These are phyloP conservation scores for Hericium rajendrae DNA, from an alignment of 768 basidiomycete genomes.

Conservation along the genomic window DNA sequence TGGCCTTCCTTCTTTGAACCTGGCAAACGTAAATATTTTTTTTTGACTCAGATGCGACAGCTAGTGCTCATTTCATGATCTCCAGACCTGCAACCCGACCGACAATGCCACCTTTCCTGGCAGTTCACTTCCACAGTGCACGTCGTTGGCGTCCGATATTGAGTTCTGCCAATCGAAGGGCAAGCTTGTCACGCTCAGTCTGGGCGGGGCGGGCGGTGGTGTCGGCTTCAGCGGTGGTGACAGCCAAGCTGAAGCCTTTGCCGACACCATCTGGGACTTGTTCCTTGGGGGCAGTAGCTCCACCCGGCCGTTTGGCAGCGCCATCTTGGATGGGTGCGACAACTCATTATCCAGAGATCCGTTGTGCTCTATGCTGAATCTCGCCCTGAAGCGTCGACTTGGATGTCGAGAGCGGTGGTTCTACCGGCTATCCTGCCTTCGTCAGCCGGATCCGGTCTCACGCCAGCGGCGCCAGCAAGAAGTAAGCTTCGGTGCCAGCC, in stretches of 20 bases:
- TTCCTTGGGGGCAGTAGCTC: conserved; percentile 37
- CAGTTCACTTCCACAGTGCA: conserved; percentile 31
- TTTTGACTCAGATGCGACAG: neutral
- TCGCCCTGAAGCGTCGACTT: conserved; percentile 23
- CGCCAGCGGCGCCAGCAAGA: conserved; percentile 25
- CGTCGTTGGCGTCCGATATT: conserved; percentile 31
- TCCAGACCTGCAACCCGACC: conserved; percentile 31
- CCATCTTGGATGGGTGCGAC: conserved; percentile 35
- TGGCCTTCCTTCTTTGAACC: conserved; percentile 51
- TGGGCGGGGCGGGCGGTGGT: conserved; percentile 34
- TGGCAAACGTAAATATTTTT: conserved; percentile 45
- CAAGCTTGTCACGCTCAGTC: conserved; percentile 36
- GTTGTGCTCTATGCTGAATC: neutral
- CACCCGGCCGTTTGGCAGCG: conserved; percentile 35
- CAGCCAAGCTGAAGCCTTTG: conserved; percentile 27
- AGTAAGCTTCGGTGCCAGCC: conserved; percentile 15
- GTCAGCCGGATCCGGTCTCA: conserved; percentile 26
- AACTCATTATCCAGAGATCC: neutral
- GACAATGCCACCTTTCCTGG: conserved; percentile 33
- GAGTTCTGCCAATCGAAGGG: conserved; percentile 34
- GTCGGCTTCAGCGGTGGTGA: conserved; percentile 29
- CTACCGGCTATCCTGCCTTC: conserved; percentile 26
- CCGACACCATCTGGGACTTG: conserved; percentile 31
- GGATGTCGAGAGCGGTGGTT: conserved; percentile 28
- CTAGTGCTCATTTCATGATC: no score